Percentiles rank a stretch among this genome's conserved stretches.
These are phyloP conservation scores for Sugiyamaella sp. DNA, from an alignment of 1,139 yeast genomes.

Conservation along the genomic window DNA sequence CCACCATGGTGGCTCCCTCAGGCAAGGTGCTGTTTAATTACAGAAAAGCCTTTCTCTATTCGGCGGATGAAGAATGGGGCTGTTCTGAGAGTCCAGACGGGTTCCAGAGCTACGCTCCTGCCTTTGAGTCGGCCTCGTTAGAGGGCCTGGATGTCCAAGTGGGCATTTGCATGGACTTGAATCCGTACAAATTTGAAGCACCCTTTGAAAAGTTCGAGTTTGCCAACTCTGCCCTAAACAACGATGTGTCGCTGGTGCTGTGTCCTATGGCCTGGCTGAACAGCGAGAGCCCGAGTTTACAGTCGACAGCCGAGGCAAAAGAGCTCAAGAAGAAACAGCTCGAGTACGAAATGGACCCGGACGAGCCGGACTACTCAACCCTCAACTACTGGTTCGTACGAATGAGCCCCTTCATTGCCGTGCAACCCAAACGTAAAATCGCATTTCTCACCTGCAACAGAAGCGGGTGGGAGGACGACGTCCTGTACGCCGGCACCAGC, in stretches of 20 bases:
- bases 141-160: slow-evolving; percentile 49
- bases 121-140: background rate
- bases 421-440: slow-evolving; percentile 33
- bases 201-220: slow-evolving; percentile 79
- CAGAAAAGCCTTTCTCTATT: slow-evolving; percentile 75
- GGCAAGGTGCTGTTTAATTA: slow-evolving; percentile 70
- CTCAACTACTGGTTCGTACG: slow-evolving; percentile 73
- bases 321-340: slow-evolving; percentile 24
- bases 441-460: slow-evolving; percentile 65
- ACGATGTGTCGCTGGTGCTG: slow-evolving; percentile 58
- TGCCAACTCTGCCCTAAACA: slow-evolving; percentile 54
- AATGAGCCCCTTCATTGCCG: slow-evolving; percentile 59
- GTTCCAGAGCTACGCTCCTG: slow-evolving; percentile 23
- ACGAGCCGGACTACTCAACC: slow-evolving; percentile 46
- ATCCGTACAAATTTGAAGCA: slow-evolving; percentile 81
- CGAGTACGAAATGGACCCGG: slow-evolving; percentile 31
- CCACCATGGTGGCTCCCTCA: slow-evolving; percentile 59
- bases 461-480: slow-evolving; percentile 70
- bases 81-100: slow-evolving; percentile 63
- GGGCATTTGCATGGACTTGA: slow-evolving; percentile 96
- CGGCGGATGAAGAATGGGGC: slow-evolving; percentile 83
- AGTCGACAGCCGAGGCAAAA: slow-evolving; percentile 25
- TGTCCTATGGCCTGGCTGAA: slow-evolving; percentile 93
- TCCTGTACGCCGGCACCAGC: slow-evolving; percentile 75
- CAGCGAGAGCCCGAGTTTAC: slow-evolving; percentile 41